Evolutionary conservation across 331 rosid species (phyloP), one percentile per base, ranked within the genome.

Genomic region (Malus hybrid): DNA sequence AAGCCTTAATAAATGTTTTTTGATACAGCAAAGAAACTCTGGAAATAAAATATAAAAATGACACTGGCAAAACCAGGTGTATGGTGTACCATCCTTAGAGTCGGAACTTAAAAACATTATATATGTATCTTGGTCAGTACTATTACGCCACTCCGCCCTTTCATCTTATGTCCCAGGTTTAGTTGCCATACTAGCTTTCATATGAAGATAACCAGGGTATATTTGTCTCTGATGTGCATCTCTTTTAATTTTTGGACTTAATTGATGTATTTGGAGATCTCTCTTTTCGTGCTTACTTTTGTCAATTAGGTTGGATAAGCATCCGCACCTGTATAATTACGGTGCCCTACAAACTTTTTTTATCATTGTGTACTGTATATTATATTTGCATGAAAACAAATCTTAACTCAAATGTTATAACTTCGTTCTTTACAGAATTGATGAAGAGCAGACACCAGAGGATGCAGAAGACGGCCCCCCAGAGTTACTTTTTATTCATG

Each of bases 391-490:
- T 71, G 65, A 12, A 10, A 53, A 71, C 28, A 20, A 6, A 55
- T 72, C 26, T 57, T 57, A 32, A 42, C 58, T 12, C 3, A 24
- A 26, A 24, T 68, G 60, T 68, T 33, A 19, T 9, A 0, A 13
- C 28, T 28, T 60, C 19, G 6, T 26, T 75, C 1, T 78, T 5
- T 80, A 86, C 69, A 92, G 97, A 88, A 95, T 95, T 36, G 97
- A 92, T 30, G 97, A 92, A 83, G 99, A 95, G 84, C 99, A 95
- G 76, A 55, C 99, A 14, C 89, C 91, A 0, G 97, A 95, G 82
- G 99, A 95, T 65, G 92, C 96, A 0, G 99, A 95, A 83, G 99
- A 95, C 72, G 99, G 99, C 10, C 99, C 99, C 2, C 99, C 99
- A 5, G 99, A 95, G 66, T 82, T 95, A 83, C 93, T 95, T 24